phyloP scores from a whole-genome alignment of 495 filamentous ascomycete species.

The Niebla homalea region DNA sequence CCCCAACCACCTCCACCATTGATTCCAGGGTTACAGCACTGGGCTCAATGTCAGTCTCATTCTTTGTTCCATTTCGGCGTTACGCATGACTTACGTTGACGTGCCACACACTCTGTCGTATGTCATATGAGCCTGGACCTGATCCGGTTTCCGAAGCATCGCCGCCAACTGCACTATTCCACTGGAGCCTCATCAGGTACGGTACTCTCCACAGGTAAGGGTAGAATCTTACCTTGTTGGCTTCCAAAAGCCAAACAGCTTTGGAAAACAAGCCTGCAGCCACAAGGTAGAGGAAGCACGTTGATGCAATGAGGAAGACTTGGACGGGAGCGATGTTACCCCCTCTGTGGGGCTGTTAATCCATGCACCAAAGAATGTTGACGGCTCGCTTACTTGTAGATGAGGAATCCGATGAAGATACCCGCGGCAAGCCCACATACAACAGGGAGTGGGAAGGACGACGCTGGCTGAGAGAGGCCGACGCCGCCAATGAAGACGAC shows the following conservation, averaged over 20 bases:
- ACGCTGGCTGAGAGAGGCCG: constrained; percentile 57
- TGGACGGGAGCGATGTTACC: constrained; percentile 55
- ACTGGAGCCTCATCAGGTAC: constrained; percentile 24
- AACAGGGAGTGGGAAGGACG: constrained; percentile 60
- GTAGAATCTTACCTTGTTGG: constrained; percentile 20
- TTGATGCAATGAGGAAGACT: constrained; percentile 67
- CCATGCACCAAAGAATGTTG: constrained; percentile 1
- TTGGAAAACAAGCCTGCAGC: constrained; percentile 71
- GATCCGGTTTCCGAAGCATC: constrained; percentile 62
- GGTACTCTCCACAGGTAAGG: too few species aligned
- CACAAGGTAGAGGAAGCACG: constrained; percentile 77
- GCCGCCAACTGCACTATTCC: constrained; percentile 53
- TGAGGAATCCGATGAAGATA: constrained; percentile 46
- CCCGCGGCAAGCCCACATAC: constrained; percentile 55
- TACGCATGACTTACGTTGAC: constrained; percentile 49
- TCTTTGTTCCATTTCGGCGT: background rate
- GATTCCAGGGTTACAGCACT: constrained; percentile 64
- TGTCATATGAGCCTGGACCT: constrained; percentile 81
- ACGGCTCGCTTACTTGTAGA: constrained; percentile 54
- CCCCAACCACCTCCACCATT: constrained; percentile 78
- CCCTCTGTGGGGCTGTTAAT: constrained; percentile 27
- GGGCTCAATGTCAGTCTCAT: background rate
- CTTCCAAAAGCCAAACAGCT: constrained; percentile 60
- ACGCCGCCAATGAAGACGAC: constrained; percentile 76
- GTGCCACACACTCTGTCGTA: constrained; percentile 77